Base-by-base conservation (phyloP, 768 basidiomycete species). In the Suillus paluster region DNA sequence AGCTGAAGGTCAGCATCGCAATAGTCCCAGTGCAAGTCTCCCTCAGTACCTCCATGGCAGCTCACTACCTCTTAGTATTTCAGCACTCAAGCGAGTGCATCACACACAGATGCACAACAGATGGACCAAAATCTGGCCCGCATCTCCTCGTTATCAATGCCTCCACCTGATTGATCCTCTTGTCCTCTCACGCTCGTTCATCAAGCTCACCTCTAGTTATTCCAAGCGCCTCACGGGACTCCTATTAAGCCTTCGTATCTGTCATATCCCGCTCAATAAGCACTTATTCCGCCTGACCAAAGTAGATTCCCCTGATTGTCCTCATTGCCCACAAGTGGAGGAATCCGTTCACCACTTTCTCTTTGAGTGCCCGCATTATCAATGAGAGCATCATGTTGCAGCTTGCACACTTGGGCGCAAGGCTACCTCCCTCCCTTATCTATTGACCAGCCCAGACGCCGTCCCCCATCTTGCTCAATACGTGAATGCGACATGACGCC, bases 291-390 rank as follows among this genome's bases (percentile, higher is more conserved):
- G 60, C 5, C 70, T 80, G 11, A 55, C 59, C 0, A 64, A 63
- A 23, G 61, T 52, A 0, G 71, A 76, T 14, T 63, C 64, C 1
- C 70, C 75, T 5, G 27, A 36, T 3, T 80, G 77, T 67, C 58
- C 63, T 3, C 42, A 53, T 2, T 78, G 79, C 67, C 38, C 56
- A 0, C 46, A 0, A 42, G 21, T 1, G 34, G 49, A 55, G 4
- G 77, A 79, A 58, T 74, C 74, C 17, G 63, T 74, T 0, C 45
- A 59, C 2, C 78, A 78, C 62, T 78, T 60, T 59, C 58, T 78
- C 5, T 53, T 72, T 10, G 17, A 65, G 6, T 78, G 77, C 72
- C 56, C 39, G 52, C 63, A 56, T 11, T 72, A 72, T 17, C 46
- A 21, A 4, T 15, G 42, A 6, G 30, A 30, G 6, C 30, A 30